phyloP scores from a whole-genome alignment of 2,329 filamentous ascomycete genomes.

The Keithomyces neogunnii region DNA sequence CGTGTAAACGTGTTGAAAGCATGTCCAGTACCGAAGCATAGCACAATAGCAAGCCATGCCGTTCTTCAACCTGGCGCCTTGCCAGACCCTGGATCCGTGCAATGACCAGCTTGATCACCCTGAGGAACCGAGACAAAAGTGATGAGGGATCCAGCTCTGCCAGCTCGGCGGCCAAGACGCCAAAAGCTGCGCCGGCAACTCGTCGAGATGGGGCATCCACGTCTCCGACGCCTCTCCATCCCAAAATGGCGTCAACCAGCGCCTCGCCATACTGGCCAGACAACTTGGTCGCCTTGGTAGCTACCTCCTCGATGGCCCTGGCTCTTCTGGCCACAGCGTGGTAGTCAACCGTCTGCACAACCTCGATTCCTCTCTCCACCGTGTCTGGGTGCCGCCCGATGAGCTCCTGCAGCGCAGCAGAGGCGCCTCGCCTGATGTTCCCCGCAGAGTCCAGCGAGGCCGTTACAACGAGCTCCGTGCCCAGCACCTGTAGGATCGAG shows the following conservation, averaged over 20 bases:
- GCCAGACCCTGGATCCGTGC: constrained; percentile 35
- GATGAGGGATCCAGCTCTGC: constrained; percentile 15
- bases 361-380: constrained; percentile 68
- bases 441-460: constrained; percentile 84
- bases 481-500: constrained; percentile 66
- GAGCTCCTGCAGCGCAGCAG: constrained; percentile 87
- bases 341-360: constrained; percentile 90
- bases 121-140: constrained; percentile 19
- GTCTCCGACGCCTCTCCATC: constrained; percentile 84
- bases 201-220: constrained; percentile 66
- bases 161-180: constrained; percentile 41
- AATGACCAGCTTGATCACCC: constrained; percentile 33
- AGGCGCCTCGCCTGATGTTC: constrained; percentile 87
- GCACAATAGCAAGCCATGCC: constrained; percentile 57
- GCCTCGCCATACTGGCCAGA: constrained; percentile 61
- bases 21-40: constrained; percentile 50
- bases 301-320: constrained; percentile 72
- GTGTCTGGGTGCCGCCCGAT: constrained; percentile 88
- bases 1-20: constrained; percentile 25
- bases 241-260: constrained; percentile 61
- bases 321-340: constrained; percentile 84
- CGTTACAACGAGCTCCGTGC: constrained; percentile 70
- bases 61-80: constrained; percentile 55
- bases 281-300: constrained; percentile 58
- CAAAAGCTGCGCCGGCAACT: constrained; percentile 62